Conservation (phyloP, 257 asterid genomes). For the Leonotis leonurus region DNA sequence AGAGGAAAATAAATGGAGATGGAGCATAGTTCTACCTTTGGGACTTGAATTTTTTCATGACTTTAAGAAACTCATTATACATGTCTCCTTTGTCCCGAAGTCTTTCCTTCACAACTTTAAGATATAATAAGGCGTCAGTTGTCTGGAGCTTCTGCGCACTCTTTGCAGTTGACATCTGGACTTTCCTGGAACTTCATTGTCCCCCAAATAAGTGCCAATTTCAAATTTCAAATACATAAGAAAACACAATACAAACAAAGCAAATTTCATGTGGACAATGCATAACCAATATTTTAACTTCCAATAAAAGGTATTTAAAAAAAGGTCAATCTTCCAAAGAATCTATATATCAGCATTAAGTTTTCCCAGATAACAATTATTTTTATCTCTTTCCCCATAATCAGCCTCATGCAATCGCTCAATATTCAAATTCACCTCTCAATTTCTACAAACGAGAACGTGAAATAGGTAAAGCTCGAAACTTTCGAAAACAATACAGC, state of each 20-base stretch:
- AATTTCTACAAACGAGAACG: too few relatives aligned
- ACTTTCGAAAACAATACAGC: background rate
- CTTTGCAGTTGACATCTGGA: slow-evolving; percentile 68
- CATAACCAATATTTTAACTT: background rate
- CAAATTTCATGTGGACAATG: background rate
- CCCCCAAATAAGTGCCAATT: slow-evolving; percentile 14
- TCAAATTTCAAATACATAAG: slow-evolving; percentile 10
- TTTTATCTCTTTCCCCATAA: background rate
- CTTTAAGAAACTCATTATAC: slow-evolving; percentile 83
- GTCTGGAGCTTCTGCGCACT: slow-evolving; percentile 58
- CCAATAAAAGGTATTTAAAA: background rate
- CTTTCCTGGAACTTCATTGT: slow-evolving; percentile 55
- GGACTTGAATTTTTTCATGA: slow-evolving; percentile 92
- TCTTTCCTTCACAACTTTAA: slow-evolving; percentile 69
- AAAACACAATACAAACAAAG: background rate
- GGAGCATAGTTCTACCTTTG: slow-evolving; percentile 47
- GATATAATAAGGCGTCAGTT: slow-evolving; percentile 79
- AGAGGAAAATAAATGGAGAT: background rate
- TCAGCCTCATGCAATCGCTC: background rate
- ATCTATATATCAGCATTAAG: slow-evolving; percentile 1
- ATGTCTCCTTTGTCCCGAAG: slow-evolving; percentile 70
- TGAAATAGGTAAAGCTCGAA: slow-evolving; percentile 8
- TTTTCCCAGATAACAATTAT: background rate
- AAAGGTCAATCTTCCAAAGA: background rate
- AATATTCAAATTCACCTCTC: too few relatives aligned